A percentile compares a stretch with the other conserved stretches of the same genome.
These are phyloP conservation scores for Allantophomopsis lycopodina DNA, from an alignment of 2,329 filamentous ascomycete species.

Conservation along the genomic window DNA sequence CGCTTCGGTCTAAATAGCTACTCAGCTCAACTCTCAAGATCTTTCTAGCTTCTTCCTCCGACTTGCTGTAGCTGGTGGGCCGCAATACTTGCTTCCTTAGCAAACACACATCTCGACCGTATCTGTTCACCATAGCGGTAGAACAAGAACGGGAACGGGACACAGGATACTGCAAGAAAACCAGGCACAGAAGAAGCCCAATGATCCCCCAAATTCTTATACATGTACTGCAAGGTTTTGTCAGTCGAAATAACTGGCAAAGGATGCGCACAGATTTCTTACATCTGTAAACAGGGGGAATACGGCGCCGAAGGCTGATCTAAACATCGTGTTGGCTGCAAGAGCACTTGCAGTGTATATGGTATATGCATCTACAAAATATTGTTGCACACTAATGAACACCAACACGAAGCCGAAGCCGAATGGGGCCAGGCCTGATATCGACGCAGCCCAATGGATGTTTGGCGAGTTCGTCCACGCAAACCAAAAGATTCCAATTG, in stretches of 20 bases:
- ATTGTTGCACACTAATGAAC: constrained; percentile 49
- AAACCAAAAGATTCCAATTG: constrained; percentile 20
- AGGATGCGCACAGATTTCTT: constrained; percentile 9
- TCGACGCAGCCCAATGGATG: constrained; percentile 27
- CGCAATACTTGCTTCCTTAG: constrained; percentile 48
- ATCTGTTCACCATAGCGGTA: constrained; percentile 55
- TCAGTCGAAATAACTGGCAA: no score
- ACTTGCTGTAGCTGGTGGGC: no score
- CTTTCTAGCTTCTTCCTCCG: no score
- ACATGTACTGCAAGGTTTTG: constrained; percentile 23
- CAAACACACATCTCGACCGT: constrained; percentile 52
- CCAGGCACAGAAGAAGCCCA: constrained; percentile 21
- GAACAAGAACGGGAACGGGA: constrained; percentile 37
- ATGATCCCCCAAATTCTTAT: constrained; percentile 17
- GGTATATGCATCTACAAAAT: constrained; percentile 45
- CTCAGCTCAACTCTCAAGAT: no score
- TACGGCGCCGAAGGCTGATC: constrained; percentile 21
- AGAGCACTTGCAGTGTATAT: constrained; percentile 23
- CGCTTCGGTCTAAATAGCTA: no score
- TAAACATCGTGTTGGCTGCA: constrained; percentile 23
- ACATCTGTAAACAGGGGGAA: constrained; percentile 22
- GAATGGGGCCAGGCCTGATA: constrained; percentile 21
- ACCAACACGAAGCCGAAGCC: constrained; percentile 23
- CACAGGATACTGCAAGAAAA: constrained; percentile 18
- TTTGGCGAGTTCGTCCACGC: constrained; percentile 16